Conservation (phyloP, 345 rosid genomes). For the Moricandia arvensis region DNA sequence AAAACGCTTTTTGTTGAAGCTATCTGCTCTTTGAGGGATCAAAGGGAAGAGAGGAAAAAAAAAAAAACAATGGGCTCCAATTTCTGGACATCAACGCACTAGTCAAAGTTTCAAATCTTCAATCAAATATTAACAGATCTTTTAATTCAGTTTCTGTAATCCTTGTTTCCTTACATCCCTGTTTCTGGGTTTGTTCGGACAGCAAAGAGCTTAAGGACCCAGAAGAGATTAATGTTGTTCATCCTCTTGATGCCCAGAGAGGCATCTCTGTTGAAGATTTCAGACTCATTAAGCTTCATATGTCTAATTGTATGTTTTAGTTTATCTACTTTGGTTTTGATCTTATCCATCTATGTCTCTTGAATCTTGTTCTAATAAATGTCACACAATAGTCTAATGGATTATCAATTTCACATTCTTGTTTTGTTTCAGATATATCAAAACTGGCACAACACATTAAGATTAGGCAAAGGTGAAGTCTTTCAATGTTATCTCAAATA, state of each 20-base stretch:
- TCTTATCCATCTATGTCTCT: neutral
- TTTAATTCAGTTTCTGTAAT: neutral
- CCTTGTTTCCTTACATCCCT: neutral
- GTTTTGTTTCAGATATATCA: constrained; percentile 55
- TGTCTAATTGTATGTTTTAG: constrained; percentile 62
- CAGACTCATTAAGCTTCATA: constrained; percentile 82
- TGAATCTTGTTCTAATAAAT: neutral
- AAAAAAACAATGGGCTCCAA: constrained; percentile 67
- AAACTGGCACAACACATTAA: constrained; percentile 79
- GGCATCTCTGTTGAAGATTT: constrained; percentile 84
- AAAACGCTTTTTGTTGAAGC: neutral
- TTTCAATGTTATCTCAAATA: neutral
- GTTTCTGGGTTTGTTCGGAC: constrained; percentile 18
- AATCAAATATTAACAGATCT: neutral
- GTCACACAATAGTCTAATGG: neutral
- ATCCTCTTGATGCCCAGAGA: constrained; percentile 67
- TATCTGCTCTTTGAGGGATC: neutral
- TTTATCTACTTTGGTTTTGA: neutral
- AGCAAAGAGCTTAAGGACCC: constrained; percentile 89
- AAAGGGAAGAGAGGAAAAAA: neutral
- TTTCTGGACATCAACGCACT: constrained; percentile 93
- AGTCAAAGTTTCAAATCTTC: constrained; percentile 40
- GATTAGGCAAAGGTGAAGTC: constrained; percentile 88
- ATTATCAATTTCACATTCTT: constrained; percentile 20
- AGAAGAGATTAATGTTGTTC: constrained; percentile 77